These are phyloP conservation scores for Termitomyces bulborhizus DNA, from an alignment of 768 basidiomycete species.

Conservation along the genomic window DNA sequence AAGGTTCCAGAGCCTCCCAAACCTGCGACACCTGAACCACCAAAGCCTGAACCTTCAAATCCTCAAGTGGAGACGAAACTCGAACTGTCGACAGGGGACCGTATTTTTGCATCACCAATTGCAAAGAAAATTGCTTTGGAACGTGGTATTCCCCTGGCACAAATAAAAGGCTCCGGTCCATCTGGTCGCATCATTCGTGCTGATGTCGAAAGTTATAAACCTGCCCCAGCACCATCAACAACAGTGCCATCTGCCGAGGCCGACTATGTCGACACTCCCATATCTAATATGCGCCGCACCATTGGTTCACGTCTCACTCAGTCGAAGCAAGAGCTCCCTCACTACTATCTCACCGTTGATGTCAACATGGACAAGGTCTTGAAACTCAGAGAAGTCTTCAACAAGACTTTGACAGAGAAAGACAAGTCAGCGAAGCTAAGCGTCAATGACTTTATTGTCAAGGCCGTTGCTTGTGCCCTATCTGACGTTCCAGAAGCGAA, in stretches of 20 bases:
- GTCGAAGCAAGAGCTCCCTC: conserved; percentile 92
- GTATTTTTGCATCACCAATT: conserved; percentile 91
- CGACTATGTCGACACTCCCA: conserved; percentile 86
- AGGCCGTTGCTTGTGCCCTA: conserved; percentile 87
- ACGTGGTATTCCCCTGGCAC: conserved; percentile 81
- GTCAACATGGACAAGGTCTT: conserved; percentile 94
- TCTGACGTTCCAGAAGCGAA: conserved; percentile 96
- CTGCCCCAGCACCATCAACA: conserved; percentile 37
- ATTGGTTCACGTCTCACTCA: conserved; percentile 89
- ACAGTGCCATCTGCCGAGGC: conserved; percentile 43
- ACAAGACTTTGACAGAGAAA: conserved; percentile 78
- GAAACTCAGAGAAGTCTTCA: conserved; percentile 95
- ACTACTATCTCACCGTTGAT: conserved; percentile 94
- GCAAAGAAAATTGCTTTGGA: conserved; percentile 98
- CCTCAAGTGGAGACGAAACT: conserved; percentile 38
- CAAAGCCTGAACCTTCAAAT: conserved; percentile 26
- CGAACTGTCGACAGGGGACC: conserved; percentile 61
- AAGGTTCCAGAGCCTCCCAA: conserved; percentile 20
- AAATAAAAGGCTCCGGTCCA: conserved; percentile 92
- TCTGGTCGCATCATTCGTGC: conserved; percentile 90
- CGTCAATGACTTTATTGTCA: conserved; percentile 97
- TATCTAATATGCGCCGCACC: conserved; percentile 90
- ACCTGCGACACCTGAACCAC: conserved; percentile 12
- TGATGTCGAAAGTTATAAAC: conserved; percentile 89
- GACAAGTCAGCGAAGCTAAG: conserved; percentile 91